Evolutionary conservation across 148 eudicot species (phyloP).

Genomic region (Rhododendron mucronatum): DNA sequence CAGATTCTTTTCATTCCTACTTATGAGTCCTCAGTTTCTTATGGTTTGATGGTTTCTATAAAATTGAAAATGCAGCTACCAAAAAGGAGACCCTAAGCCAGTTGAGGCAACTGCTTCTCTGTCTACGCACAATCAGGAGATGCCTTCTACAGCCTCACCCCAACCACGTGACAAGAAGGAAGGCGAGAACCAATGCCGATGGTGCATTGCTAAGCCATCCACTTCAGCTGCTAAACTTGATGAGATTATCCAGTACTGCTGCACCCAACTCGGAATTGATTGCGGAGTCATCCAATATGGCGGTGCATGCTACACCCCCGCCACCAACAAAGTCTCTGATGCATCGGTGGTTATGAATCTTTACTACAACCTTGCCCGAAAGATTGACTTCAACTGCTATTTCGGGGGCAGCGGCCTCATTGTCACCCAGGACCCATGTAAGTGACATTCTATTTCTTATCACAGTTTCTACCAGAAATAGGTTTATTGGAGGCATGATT

Average conservation of each 20-base stretch:
- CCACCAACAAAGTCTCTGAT: conserved; percentile 9
- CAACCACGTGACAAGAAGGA: not conserved
- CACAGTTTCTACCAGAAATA: not conserved
- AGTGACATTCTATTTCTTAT: not conserved
- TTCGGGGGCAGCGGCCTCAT: not conserved
- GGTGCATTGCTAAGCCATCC: conserved; percentile 9
- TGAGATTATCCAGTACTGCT: not conserved
- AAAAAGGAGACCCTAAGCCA: not conserved
- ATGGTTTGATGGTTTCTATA: not conserved
- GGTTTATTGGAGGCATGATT: not conserved
- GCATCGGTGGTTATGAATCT: conserved; percentile 12
- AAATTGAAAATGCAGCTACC: not conserved
- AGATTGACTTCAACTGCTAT: not conserved
- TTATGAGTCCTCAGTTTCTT: not conserved
- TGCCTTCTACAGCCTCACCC: not conserved
- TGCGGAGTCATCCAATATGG: not conserved
- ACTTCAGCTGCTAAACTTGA: conserved; percentile 4
- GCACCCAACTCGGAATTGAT: not conserved
- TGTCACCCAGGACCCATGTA: conserved; percentile 13
- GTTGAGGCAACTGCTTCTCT: not conserved
- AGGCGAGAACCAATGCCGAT: too few species aligned
- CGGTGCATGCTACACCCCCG: not conserved
- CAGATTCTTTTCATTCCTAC: not conserved
- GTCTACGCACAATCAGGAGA: not conserved
- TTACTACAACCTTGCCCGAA: not conserved